Evolutionary conservation across 768 basidiomycete species (phyloP).

Genomic region (Tylopilus cervinicoccineus): DNA sequence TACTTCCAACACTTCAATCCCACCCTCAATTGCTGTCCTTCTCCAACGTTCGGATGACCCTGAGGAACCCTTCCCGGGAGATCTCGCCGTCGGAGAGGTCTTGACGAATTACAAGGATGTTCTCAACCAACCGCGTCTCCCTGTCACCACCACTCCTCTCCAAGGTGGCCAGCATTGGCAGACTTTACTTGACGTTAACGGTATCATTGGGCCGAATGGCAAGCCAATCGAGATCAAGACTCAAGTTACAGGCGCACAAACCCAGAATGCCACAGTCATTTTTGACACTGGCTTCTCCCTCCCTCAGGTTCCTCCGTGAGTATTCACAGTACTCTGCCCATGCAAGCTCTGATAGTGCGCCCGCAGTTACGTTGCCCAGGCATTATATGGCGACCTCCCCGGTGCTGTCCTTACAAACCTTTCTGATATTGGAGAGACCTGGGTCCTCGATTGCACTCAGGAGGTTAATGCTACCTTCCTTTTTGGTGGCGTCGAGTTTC

Average conservation of each 20-base stretch:
- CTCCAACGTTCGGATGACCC: conserved; percentile 59
- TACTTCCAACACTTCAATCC: conserved; percentile 48
- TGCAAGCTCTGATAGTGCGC: conserved; percentile 11
- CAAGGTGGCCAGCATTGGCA: conserved; percentile 60
- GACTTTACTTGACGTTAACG: conserved; percentile 55
- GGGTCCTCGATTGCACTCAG: conserved; percentile 59
- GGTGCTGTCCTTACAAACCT: conserved; percentile 48
- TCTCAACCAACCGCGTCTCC: conserved; percentile 45
- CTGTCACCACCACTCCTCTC: conserved; percentile 40
- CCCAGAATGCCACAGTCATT: conserved; percentile 51
- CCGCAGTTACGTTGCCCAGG: conserved; percentile 49
- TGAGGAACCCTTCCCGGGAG: conserved; percentile 48
- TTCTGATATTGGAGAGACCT: conserved; percentile 42
- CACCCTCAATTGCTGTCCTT: conserved; percentile 61
- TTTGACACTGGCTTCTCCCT: conserved; percentile 71
- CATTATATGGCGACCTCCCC: conserved; percentile 53
- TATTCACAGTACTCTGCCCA: background rate
- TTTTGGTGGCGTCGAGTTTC: conserved; percentile 53
- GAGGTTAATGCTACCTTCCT: conserved; percentile 64
- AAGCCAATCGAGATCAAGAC: conserved; percentile 43
- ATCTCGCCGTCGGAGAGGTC: conserved; percentile 60
- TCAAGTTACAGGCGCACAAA: conserved; percentile 40
- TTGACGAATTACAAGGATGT: conserved; percentile 48
- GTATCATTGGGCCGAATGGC: conserved; percentile 61
- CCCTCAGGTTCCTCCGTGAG: conserved; percentile 55